Percentiles rank a stretch among this genome's conserved stretches.
phyloP scores from a whole-genome alignment of 2,329 filamentous ascomycete species.

The Neodidymelliopsis sp. region DNA sequence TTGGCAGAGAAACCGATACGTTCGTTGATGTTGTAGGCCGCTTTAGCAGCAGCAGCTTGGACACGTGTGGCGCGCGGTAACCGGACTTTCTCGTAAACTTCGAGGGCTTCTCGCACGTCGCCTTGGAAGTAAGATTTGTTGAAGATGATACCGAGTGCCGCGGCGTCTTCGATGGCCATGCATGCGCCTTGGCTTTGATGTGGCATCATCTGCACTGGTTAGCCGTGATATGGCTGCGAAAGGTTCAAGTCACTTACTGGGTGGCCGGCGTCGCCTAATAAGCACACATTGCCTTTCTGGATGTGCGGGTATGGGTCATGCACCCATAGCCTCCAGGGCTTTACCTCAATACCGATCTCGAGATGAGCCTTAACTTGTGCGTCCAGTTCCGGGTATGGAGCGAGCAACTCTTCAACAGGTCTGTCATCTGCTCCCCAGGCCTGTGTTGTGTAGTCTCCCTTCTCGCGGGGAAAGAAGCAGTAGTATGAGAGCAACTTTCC shows the following conservation, averaged over 20 bases:
- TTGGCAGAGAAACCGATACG: conserved; percentile 64
- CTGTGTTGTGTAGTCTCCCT: conserved; percentile 68
- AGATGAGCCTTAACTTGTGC: conserved; percentile 64
- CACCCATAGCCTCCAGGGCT: conserved; percentile 71
- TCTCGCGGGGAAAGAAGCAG: conserved; percentile 70
- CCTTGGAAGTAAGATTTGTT: conserved; percentile 54
- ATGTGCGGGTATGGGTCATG: conserved; percentile 69
- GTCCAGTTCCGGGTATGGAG: conserved; percentile 68
- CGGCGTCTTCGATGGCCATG: conserved; percentile 73
- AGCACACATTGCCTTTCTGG: conserved; percentile 59
- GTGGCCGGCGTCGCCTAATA: conserved; percentile 72
- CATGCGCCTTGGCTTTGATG: conserved; percentile 74
- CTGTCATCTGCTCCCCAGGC: conserved; percentile 63
- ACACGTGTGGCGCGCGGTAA: conserved; percentile 50
- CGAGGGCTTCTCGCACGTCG: conserved; percentile 41
- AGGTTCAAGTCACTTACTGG: conserved; percentile 54
- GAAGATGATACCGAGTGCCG: conserved; percentile 69
- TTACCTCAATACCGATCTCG: conserved; percentile 67
- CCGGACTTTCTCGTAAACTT: conserved; percentile 47
- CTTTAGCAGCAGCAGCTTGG: conserved; percentile 48
- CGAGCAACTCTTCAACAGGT: conserved; percentile 66
- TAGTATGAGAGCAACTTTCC: conserved; percentile 73
- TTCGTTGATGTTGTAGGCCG: conserved; percentile 51
- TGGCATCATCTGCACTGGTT: conserved; percentile 65
- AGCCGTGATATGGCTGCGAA: neutral